A percentile compares a stretch with the other conserved stretches of the same genome.
Conservation (phyloP, 805 yeast species). For the Yamadazyma ubonensis region DNA sequence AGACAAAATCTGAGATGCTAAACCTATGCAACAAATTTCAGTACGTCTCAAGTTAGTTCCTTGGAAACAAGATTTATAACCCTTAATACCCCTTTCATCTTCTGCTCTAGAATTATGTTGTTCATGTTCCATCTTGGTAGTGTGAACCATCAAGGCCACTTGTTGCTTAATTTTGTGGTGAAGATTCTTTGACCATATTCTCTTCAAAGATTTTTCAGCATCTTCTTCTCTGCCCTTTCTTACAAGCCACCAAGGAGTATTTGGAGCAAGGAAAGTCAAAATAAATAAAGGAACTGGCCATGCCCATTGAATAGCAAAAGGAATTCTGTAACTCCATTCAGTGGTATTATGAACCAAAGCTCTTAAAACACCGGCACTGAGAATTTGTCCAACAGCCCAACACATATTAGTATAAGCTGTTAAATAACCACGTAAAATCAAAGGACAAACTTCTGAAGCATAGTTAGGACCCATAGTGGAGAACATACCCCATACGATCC, state of each 20-base stretch:
- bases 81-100: conserved; percentile 21
- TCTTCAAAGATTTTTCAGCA: conserved; percentile 30
- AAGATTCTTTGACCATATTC: conserved; percentile 20
- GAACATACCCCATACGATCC: conserved; percentile 46
- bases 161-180: conserved; percentile 18
- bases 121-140: conserved; percentile 32
- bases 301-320: conserved; percentile 42
- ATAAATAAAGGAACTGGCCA: conserved; percentile 38
- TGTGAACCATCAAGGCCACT: conserved; percentile 27
- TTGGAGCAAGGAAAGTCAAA: conserved; percentile 41
- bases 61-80: conserved; percentile 45
- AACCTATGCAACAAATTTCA: conserved; percentile 33
- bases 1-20: conserved; percentile 33
- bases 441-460: conserved; percentile 45
- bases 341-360: conserved; percentile 31
- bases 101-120: conserved; percentile 23
- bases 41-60: conserved; percentile 48
- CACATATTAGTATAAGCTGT: conserved; percentile 38
- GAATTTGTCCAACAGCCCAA: conserved; percentile 42
- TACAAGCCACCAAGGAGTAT: conserved; percentile 48
- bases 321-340: conserved; percentile 36
- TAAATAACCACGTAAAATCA: conserved; percentile 39
- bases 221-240: conserved; percentile 32
- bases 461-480: conserved; percentile 41
- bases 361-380: conserved; percentile 41